These are phyloP conservation scores for Phoenix roebelenii DNA, from an alignment of 176 grass and related monocot genomes.

Conservation along the genomic window DNA sequence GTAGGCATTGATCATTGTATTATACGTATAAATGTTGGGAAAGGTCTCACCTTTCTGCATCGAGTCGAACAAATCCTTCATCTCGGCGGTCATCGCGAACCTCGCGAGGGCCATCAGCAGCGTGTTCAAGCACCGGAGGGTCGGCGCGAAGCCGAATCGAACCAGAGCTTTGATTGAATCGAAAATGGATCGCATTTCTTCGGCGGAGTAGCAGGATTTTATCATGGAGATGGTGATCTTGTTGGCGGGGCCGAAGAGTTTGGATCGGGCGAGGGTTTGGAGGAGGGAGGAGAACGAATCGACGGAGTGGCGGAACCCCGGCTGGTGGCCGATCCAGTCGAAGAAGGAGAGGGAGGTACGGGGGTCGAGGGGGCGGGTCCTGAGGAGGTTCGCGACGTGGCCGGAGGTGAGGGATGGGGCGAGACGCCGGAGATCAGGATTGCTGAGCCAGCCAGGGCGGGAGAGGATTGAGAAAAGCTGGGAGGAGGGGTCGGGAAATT, in stretches of 20 bases:
- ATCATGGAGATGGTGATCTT: conserved; percentile 59
- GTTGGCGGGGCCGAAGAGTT: conserved; percentile 32
- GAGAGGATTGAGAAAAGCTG: conserved; percentile 42
- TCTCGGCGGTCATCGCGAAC: conserved; percentile 47
- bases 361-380: conserved; percentile 25
- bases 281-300: conserved; percentile 62
- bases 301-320: conserved; percentile 54
- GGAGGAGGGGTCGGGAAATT: not conserved
- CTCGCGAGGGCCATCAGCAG: conserved; percentile 62
- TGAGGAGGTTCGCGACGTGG: conserved; percentile 48
- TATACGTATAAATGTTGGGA: conserved; percentile 60
- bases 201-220: conserved; percentile 27
- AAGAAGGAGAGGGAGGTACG: conserved; percentile 60
- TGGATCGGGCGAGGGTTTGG: conserved; percentile 35
- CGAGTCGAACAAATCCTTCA: conserved; percentile 48
- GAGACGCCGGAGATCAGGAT: conserved; percentile 32
- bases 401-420: conserved; percentile 38
- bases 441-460: conserved; percentile 42
- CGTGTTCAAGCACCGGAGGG: conserved; percentile 50
- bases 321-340: conserved; percentile 40
- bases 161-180: conserved; percentile 46
- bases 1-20: conserved; percentile 73
- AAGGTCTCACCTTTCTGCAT: conserved; percentile 50
- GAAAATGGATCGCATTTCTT: conserved; percentile 31
- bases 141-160: conserved; percentile 42